These are phyloP conservation scores for Fusarium sp. DNA, from an alignment of 2,329 filamentous ascomycete species.

Conservation along the genomic window DNA sequence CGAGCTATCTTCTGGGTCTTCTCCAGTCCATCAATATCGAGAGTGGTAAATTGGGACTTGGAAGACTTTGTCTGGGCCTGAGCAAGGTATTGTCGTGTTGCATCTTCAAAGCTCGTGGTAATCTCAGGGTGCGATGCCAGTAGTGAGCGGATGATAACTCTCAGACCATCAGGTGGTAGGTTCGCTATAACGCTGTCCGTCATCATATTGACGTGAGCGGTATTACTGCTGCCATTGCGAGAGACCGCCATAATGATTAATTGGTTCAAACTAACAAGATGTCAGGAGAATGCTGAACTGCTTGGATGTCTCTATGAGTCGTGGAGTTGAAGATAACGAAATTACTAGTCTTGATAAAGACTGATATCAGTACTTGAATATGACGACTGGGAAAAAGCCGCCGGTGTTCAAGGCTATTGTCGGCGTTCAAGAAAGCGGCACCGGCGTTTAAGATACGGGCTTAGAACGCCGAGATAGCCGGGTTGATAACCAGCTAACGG, in stretches of 20 bases:
- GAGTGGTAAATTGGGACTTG: accelerated
- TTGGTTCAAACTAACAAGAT: accelerated
- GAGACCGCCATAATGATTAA: not conserved
- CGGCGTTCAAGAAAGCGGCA: not conserved
- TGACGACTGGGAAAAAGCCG: not conserved
- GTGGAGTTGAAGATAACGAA: not conserved
- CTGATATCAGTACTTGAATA: not conserved
- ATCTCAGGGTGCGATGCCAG: not conserved
- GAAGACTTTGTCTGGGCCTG: not conserved
- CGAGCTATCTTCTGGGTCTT: not conserved
- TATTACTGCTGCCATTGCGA: not conserved
- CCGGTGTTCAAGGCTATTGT: not conserved
- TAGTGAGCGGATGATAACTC: not conserved
- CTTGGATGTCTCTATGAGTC: accelerated
- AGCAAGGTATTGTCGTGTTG: not conserved
- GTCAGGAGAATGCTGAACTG: accelerated
- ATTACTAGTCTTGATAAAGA: not conserved
- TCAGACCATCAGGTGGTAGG: not conserved
- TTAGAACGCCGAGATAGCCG: not conserved
- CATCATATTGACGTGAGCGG: slow-evolving; percentile 3
- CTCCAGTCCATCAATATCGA: not conserved
- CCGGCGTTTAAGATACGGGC: not conserved
- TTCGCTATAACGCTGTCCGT: not conserved
- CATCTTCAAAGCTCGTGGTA: not conserved
- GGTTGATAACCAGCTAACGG: accelerated